phyloP scores from a whole-genome alignment of 208 protist genomes.

The Acanthamoeba royreba region DNA sequence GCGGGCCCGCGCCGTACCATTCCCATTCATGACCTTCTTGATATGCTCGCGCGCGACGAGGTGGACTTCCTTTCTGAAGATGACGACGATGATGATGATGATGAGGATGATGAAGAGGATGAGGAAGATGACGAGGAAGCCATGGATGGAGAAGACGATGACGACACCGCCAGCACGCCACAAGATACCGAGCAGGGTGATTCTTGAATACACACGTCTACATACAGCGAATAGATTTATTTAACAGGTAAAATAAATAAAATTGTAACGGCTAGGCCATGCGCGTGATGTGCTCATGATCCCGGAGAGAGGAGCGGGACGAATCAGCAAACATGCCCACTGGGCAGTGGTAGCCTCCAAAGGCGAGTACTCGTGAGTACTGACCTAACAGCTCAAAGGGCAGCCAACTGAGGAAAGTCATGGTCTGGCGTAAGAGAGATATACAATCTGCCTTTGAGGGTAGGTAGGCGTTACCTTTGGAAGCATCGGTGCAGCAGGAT shows the following conservation, averaged over 20 bases:
- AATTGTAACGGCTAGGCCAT: too few species aligned
- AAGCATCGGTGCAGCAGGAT: not conserved
- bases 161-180: not conserved
- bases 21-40: not conserved
- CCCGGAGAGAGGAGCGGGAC: not conserved
- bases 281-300: not conserved
- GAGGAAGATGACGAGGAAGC: not conserved
- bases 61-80: not conserved
- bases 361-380: not conserved
- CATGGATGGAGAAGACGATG: slow-evolving; percentile 7
- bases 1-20: not conserved
- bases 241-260: too few species aligned
- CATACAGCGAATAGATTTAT: too few species aligned
- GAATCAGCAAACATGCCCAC: not conserved
- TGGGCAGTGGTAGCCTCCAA: not conserved
- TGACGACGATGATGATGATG: not conserved
- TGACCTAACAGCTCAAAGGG: not conserved
- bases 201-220: too few species aligned
- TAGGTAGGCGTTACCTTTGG: not conserved
- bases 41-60: not conserved
- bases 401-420: not conserved
- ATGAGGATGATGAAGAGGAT: not conserved
- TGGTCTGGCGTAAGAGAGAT: not conserved
- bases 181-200: too few species aligned
- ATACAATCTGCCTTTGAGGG: not conserved